These are phyloP conservation scores for Penicillium sp. DNA, from an alignment of 2,329 filamentous ascomycete genomes.

Conservation along the genomic window DNA sequence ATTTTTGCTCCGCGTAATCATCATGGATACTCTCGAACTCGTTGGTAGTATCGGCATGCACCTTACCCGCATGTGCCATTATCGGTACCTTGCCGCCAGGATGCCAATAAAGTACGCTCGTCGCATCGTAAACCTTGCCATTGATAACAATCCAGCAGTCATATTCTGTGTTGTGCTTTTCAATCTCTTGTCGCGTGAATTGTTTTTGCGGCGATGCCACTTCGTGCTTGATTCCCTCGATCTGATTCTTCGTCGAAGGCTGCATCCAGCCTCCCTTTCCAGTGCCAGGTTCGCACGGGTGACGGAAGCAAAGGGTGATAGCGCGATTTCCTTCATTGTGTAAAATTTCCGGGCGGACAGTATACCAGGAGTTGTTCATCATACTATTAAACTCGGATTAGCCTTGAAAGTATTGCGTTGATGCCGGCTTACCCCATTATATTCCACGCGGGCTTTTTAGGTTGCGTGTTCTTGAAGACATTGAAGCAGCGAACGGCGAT, in stretches of 20 bases:
- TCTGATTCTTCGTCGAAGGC: constrained; percentile 49
- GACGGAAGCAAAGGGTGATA: constrained; percentile 47
- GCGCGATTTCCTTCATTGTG: neutral
- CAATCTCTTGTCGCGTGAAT: constrained; percentile 59
- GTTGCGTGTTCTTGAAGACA: constrained; percentile 57
- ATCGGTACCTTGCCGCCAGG: constrained; percentile 55
- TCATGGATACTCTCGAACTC: constrained; percentile 58
- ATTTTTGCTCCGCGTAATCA: constrained; percentile 55
- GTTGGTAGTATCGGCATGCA: constrained; percentile 54
- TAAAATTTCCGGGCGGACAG: neutral
- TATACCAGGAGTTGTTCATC: neutral
- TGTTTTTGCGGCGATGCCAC: constrained; percentile 53
- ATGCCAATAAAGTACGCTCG: constrained; percentile 54
- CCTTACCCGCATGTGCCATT: constrained; percentile 54
- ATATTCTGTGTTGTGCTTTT: constrained; percentile 53
- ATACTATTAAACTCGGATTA: neutral
- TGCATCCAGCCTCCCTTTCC: constrained; percentile 58
- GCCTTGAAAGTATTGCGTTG: neutral
- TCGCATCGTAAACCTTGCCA: constrained; percentile 57
- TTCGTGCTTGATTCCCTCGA: constrained; percentile 51
- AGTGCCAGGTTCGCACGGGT: constrained; percentile 51
- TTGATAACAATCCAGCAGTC: constrained; percentile 61
- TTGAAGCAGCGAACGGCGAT: constrained; percentile 55
- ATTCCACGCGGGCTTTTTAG: constrained; percentile 53
- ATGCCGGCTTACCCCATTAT: constrained; percentile 43